Percentiles rank a stretch among this genome's conserved stretches.
These are phyloP conservation scores for Hanseniaspora gamundiae DNA, from an alignment of 1,139 yeast species.

Conservation along the genomic window DNA sequence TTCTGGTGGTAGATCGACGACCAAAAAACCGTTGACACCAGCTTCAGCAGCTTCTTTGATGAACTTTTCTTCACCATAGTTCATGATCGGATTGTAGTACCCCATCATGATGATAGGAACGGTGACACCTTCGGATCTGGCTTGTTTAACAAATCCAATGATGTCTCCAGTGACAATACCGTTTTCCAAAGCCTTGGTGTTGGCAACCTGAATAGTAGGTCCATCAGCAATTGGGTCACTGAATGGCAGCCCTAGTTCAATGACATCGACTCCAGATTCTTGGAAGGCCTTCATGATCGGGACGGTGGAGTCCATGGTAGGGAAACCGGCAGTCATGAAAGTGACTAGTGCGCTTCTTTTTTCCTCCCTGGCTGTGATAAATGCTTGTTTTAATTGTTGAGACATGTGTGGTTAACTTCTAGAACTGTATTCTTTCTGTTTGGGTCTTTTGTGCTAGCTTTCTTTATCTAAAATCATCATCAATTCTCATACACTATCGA, in stretches of 20 bases:
- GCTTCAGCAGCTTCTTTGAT: conserved; percentile 66
- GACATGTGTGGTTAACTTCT: conserved; percentile 1
- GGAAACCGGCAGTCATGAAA: conserved; percentile 90
- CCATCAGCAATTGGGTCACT: conserved; percentile 99
- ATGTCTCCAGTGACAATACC: conserved; percentile 63
- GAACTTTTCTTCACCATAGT: conserved; percentile 78
- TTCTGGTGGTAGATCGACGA: conserved; percentile 96
- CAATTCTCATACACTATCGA: no score
- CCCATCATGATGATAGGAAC: conserved; percentile 93
- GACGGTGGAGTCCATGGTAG: conserved; percentile 75
- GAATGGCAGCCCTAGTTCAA: conserved; percentile 92
- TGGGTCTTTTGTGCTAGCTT: neutral
- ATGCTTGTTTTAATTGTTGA: conserved; percentile 44
- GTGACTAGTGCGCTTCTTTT: conserved; percentile 83
- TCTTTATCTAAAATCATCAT: no score
- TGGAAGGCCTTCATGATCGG: conserved; percentile 82
- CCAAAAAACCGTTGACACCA: conserved; percentile 90
- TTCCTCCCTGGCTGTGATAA: conserved; percentile 57
- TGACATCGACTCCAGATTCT: conserved; percentile 88
- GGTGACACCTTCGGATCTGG: conserved; percentile 73
- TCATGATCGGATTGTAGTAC: conserved; percentile 86
- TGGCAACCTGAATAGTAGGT: conserved; percentile 86
- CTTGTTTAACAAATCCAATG: conserved; percentile 58
- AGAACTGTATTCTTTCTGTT: neutral
- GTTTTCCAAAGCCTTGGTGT: conserved; percentile 63